phyloP scores from a whole-genome alignment of 192 early-diverging fungal genomes.

The Coemansia sp. region DNA sequence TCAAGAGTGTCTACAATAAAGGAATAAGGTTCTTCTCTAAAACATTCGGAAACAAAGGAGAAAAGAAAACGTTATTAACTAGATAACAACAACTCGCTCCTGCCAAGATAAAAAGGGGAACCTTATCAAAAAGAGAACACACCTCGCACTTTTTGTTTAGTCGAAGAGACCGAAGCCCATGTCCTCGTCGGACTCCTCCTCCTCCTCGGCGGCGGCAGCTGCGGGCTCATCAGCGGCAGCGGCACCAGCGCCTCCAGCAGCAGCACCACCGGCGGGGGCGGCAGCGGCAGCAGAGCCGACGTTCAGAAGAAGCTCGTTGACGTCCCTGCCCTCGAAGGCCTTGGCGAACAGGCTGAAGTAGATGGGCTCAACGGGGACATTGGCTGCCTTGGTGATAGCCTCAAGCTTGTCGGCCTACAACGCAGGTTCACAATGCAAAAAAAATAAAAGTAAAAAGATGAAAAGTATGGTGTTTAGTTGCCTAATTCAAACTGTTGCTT shows the following conservation, averaged over 20 bases:
- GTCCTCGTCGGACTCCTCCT: constrained; percentile 83
- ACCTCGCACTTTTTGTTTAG: constrained; percentile 28
- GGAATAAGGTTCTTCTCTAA: too few species aligned
- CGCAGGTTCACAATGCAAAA: too few species aligned
- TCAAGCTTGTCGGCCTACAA: constrained; percentile 85
- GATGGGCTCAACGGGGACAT: constrained; percentile 85
- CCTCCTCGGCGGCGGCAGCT: constrained; percentile 60
- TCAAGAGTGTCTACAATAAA: too few species aligned
- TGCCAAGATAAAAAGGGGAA: too few species aligned
- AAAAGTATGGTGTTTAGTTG: too few species aligned
- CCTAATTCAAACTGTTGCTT: too few species aligned
- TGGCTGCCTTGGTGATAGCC: constrained; percentile 88
- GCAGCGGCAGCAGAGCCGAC: constrained; percentile 70
- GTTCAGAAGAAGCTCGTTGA: constrained; percentile 87
- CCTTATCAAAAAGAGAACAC: not conserved
- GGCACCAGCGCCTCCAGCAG: constrained; percentile 52
- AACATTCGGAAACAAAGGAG: too few species aligned
- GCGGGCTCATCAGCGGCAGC: constrained; percentile 51
- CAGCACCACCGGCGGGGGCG: constrained; percentile 55
- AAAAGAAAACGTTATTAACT: too few species aligned
- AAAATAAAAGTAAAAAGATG: too few species aligned
- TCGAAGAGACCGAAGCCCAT: constrained; percentile 80
- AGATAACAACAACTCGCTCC: too few species aligned
- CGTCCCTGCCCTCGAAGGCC: constrained; percentile 92
- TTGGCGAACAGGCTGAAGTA: constrained; percentile 97